Conservation (phyloP, 1,284 basidiomycete species). For the Melampsora allii-populina region DNA sequence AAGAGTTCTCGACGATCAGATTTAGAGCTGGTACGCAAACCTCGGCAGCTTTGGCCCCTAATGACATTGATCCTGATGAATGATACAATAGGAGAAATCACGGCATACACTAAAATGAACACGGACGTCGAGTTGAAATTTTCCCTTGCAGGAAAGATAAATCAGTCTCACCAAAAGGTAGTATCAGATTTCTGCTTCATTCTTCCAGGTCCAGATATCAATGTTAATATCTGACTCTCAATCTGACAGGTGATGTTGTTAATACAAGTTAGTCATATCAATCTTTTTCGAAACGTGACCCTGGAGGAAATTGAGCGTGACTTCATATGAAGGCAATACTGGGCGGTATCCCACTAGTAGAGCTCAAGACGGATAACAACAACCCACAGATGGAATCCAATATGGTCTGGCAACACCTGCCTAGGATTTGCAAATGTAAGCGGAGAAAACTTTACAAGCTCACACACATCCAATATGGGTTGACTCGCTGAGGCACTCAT, state of each 20-base stretch:
- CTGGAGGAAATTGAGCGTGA: neutral
- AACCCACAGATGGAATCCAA: conserved; percentile 42
- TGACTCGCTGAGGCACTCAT: neutral
- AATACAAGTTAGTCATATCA: conserved; percentile 18
- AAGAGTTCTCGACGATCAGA: conserved; percentile 37
- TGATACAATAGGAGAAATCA: conserved; percentile 16
- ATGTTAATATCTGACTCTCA: too few species aligned
- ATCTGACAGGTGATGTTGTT: conserved; percentile 26
- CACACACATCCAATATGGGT: neutral
- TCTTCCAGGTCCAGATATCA: too few species aligned
- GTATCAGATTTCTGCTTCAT: neutral
- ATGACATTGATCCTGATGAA: neutral
- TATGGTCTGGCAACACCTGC: conserved; percentile 42
- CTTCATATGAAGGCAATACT: conserved; percentile 30
- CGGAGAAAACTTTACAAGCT: neutral
- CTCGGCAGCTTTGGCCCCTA: too few species aligned
- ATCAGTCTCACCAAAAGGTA: conserved; percentile 38
- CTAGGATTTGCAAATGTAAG: conserved; percentile 43
- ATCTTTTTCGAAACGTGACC: neutral
- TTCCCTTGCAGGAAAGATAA: conserved; percentile 27
- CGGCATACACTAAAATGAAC: conserved; percentile 31
- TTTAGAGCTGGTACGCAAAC: conserved; percentile 15
- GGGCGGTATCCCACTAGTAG: conserved; percentile 25
- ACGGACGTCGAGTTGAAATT: conserved; percentile 27
- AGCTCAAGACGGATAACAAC: conserved; percentile 39